These are phyloP conservation scores for Barnettozyma salicaria DNA, from an alignment of 805 yeast genomes.

Conservation along the genomic window DNA sequence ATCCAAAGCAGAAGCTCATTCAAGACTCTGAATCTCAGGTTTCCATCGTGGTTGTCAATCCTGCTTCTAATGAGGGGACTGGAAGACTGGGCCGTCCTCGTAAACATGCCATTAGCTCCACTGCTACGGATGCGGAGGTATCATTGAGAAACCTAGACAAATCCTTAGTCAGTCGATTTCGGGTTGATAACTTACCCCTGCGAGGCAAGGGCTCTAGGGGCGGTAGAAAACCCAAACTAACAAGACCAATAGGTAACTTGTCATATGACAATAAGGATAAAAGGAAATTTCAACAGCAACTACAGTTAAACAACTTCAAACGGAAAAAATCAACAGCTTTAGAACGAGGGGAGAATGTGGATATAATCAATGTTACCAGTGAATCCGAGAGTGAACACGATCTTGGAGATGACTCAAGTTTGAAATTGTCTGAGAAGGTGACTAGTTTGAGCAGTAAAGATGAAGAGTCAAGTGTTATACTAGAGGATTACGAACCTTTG, in stretches of 20 bases:
- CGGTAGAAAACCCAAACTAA: conserved; percentile 14
- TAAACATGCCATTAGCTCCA: conserved; percentile 4
- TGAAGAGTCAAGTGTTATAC: conserved; percentile 11
- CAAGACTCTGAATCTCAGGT: conserved; percentile 21
- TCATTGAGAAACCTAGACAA: conserved; percentile 21
- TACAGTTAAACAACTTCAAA: conserved; percentile 1
- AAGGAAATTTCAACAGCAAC: too few species aligned
- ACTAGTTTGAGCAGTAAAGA: too few species aligned
- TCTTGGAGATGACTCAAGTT: background rate
- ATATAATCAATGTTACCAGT: conserved; percentile 3
- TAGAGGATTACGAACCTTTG: conserved; percentile 19
- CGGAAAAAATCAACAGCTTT: conserved; percentile 9
- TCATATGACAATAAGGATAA: too few species aligned
- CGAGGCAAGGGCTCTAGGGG: conserved; percentile 27
- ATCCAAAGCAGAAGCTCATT: conserved; percentile 23
- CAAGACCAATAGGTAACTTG: too few species aligned
- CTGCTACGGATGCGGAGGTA: conserved; percentile 2
- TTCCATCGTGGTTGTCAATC: conserved; percentile 26
- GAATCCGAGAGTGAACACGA: background rate
- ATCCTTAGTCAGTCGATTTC: conserved; percentile 21
- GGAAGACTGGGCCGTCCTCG: conserved; percentile 26
- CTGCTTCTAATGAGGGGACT: conserved; percentile 21
- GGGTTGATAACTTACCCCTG: conserved; percentile 23
- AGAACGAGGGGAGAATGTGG: background rate
- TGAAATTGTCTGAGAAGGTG: too few species aligned